A percentile compares a stretch with the other conserved stretches of the same genome.
Evolutionary conservation across 1,284 basidiomycete species (phyloP).

Genomic region (Sporisorium sorghi): DNA sequence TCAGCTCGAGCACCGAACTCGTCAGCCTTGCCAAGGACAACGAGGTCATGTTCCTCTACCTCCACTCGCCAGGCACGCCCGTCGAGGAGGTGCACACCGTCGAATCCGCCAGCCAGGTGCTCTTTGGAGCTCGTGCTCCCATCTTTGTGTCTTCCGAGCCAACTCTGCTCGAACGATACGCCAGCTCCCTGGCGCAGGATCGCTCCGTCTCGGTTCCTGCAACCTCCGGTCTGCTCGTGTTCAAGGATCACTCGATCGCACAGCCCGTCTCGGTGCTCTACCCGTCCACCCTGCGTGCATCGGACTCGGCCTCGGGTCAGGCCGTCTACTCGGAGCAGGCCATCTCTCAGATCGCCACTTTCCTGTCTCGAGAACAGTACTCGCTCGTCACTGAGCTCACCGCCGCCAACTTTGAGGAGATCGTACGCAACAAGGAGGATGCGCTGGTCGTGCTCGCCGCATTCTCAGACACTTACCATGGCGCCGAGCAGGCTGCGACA

Average conservation of each 20-base stretch:
- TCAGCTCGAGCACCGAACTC: constrained; percentile 42
- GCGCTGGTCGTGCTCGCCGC: constrained; percentile 60
- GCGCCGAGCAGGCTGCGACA: constrained; percentile 5
- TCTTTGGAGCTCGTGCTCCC: constrained; percentile 33
- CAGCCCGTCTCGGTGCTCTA: constrained; percentile 47
- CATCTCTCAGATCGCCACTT: constrained; percentile 29
- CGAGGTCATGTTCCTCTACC: constrained; percentile 63
- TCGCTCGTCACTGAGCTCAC: constrained; percentile 58
- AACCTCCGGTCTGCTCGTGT: constrained; percentile 59
- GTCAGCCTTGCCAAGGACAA: constrained; percentile 36
- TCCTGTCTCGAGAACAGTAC: constrained; percentile 54
- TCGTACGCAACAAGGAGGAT: constrained; percentile 47
- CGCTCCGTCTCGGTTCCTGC: constrained; percentile 18
- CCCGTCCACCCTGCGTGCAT: constrained; percentile 24
- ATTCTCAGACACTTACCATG: constrained; percentile 56
- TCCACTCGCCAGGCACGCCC: constrained; percentile 46
- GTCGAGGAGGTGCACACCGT: constrained; percentile 27
- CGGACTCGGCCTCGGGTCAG: constrained; percentile 6
- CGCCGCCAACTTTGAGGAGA: constrained; percentile 55
- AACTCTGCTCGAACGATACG: constrained; percentile 50
- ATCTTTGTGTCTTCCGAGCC: constrained; percentile 52
- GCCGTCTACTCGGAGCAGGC: constrained; percentile 27
- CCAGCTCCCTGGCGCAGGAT: constrained; percentile 21
- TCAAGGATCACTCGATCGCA: constrained; percentile 58
- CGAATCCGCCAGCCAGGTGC: constrained; percentile 31